Conservation (phyloP, 345 rosid genomes). For the Turnera subulata region DNA sequence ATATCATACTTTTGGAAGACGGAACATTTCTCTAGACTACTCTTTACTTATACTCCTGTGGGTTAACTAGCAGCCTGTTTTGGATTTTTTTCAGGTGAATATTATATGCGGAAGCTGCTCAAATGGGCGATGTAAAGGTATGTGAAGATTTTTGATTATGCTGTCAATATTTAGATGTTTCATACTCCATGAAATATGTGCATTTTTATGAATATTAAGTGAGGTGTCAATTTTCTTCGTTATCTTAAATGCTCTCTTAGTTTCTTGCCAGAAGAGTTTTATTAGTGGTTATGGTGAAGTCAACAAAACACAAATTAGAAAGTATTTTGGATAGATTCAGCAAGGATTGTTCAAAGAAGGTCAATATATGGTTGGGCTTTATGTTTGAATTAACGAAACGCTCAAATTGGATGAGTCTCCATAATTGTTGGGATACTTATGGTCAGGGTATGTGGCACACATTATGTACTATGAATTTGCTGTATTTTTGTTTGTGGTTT, state of each 20-base stretch:
- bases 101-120: conserved; percentile 75
- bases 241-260: not conserved
- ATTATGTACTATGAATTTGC: not conserved
- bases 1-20: not conserved
- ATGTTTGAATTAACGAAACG: not conserved
- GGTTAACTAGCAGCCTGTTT: conserved; percentile 3
- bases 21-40: not conserved
- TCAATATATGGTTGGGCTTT: not conserved
- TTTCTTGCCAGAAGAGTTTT: not conserved
- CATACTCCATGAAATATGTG: conserved; percentile 1
- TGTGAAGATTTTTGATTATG: conserved; percentile 27
- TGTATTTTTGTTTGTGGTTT: not conserved
- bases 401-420: not conserved
- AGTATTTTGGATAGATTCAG: not conserved
- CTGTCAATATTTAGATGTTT: conserved; percentile 11
- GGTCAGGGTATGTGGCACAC: not conserved
- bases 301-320: not conserved
- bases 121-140: conserved; percentile 80
- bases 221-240: not conserved
- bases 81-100: conserved; percentile 58
- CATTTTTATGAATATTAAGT: not conserved
- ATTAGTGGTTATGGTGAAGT: not conserved
- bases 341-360: not conserved
- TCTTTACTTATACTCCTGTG: conserved; percentile 1
- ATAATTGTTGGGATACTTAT: not conserved